phyloP scores from a whole-genome alignment of 2,329 filamentous ascomycete species.

The Fonsecaea erecta region DNA sequence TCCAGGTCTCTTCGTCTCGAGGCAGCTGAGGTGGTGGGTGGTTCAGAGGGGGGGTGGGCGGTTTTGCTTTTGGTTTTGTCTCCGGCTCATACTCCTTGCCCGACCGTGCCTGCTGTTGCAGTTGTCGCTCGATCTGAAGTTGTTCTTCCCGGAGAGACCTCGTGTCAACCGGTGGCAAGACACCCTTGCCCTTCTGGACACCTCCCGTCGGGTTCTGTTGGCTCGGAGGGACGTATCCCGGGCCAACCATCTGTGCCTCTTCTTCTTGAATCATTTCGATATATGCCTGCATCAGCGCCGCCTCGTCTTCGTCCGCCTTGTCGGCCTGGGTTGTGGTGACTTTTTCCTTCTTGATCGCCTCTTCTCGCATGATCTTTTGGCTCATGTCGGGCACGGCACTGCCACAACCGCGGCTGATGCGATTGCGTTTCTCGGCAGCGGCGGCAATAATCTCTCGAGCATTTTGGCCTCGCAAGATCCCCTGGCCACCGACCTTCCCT shows the following conservation, averaged over 20 bases:
- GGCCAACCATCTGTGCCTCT: slow-evolving; percentile 64
- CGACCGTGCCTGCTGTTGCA: slow-evolving; percentile 17
- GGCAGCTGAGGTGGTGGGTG: slow-evolving; percentile 10
- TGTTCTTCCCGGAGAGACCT: slow-evolving; percentile 27
- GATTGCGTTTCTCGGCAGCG: slow-evolving; percentile 71
- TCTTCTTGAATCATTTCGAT: slow-evolving; percentile 88
- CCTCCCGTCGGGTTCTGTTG: slow-evolving; percentile 58
- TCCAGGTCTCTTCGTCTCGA: slow-evolving; percentile 54
- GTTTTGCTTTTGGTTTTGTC: slow-evolving; percentile 6
- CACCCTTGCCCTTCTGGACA: slow-evolving; percentile 44
- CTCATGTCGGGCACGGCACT: slow-evolving; percentile 68
- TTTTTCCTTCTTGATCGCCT: slow-evolving; percentile 63
- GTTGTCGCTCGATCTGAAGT: slow-evolving; percentile 26
- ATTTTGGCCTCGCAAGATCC: slow-evolving; percentile 63
- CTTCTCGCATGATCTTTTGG: slow-evolving; percentile 67
- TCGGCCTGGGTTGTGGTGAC: slow-evolving; percentile 84
- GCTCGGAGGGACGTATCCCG: slow-evolving; percentile 59
- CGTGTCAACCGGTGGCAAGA: slow-evolving; percentile 40
- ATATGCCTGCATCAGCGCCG: slow-evolving; percentile 81
- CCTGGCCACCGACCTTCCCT: slow-evolving; percentile 71
- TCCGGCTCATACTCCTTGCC: slow-evolving; percentile 9
- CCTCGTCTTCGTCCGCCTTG: slow-evolving; percentile 86
- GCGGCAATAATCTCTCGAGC: slow-evolving; percentile 73
- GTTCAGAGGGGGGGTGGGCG: slow-evolving; percentile 1
- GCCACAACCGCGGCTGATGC: slow-evolving; percentile 73